Conservation (phyloP, 495 filamentous ascomycete genomes). For the Bathelium albidoporum region DNA sequence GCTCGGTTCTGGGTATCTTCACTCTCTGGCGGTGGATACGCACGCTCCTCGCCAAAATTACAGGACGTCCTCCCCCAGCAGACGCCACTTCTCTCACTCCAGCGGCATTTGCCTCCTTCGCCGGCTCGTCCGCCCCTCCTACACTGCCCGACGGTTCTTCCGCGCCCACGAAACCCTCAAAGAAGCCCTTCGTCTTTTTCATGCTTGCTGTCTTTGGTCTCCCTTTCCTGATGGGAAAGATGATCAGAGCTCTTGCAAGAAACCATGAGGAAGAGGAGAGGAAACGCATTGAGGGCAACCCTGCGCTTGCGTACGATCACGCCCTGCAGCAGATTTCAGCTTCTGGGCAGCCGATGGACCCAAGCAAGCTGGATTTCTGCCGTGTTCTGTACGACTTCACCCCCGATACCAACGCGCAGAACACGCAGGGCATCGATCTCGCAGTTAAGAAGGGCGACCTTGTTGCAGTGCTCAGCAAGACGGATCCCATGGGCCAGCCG, state of each 20-base stretch:
- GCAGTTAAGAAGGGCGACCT: slow-evolving; percentile 91
- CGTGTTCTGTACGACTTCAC: slow-evolving; percentile 88
- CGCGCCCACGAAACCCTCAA: slow-evolving; percentile 56
- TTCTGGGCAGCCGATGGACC: slow-evolving; percentile 52
- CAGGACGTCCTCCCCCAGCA: slow-evolving; percentile 83
- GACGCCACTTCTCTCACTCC: slow-evolving; percentile 79
- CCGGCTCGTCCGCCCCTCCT: slow-evolving; percentile 43
- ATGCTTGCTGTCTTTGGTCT: slow-evolving; percentile 86
- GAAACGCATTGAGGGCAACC: slow-evolving; percentile 46
- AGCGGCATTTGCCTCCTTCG: slow-evolving; percentile 79
- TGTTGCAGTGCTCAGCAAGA: slow-evolving; percentile 87
- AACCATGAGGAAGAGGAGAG: slow-evolving; percentile 72
- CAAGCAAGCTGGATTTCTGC: slow-evolving; percentile 87
- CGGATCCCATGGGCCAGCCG: slow-evolving; percentile 81
- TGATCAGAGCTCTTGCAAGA: slow-evolving; percentile 73
- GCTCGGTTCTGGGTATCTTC: slow-evolving; percentile 90
- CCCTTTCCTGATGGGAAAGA: slow-evolving; percentile 89
- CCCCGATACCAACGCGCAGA: slow-evolving; percentile 45
- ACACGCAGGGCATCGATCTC: slow-evolving; percentile 64
- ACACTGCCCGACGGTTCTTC: slow-evolving; percentile 45
- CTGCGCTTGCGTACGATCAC: slow-evolving; percentile 12
- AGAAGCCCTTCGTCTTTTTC: slow-evolving; percentile 95
- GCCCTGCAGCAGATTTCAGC: slow-evolving; percentile 24
- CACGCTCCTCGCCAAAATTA: slow-evolving; percentile 81
- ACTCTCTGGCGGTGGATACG: slow-evolving; percentile 89